These are phyloP conservation scores for Aspergillus tamarii DNA, from an alignment of 2,329 filamentous ascomycete genomes.

Conservation along the genomic window DNA sequence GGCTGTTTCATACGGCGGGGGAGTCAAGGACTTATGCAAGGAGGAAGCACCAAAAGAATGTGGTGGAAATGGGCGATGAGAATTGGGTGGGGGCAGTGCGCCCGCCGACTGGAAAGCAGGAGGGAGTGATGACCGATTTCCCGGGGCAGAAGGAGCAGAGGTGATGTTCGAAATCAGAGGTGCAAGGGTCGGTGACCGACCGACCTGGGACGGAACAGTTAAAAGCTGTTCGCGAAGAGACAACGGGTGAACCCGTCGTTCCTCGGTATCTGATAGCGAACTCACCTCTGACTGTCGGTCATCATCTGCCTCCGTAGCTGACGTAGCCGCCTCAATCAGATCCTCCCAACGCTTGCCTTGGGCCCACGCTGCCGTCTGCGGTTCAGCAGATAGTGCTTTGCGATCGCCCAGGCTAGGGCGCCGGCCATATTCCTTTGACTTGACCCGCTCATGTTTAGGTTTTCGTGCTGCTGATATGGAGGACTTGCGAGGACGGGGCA, in stretches of 20 bases:
- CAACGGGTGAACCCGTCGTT: neutral
- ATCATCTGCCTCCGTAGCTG: slow-evolving; percentile 86
- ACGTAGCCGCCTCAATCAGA: slow-evolving; percentile 90
- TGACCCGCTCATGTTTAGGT: slow-evolving; percentile 77
- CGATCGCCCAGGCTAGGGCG: slow-evolving; percentile 73
- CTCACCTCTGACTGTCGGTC: slow-evolving; percentile 81
- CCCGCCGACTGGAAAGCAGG: slow-evolving; percentile 57
- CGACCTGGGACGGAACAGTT: slow-evolving; percentile 32
- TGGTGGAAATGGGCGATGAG: slow-evolving; percentile 49
- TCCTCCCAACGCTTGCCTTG: slow-evolving; percentile 95
- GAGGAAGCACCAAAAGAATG: slow-evolving; percentile 79
- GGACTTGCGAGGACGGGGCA: slow-evolving; percentile 77
- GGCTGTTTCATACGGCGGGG: slow-evolving; percentile 67
- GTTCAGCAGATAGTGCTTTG: slow-evolving; percentile 86
- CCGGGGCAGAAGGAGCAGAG: slow-evolving; percentile 43
- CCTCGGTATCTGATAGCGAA: slow-evolving; percentile 13
- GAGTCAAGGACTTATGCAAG: slow-evolving; percentile 85
- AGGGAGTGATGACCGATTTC: slow-evolving; percentile 65
- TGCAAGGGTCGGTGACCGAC: slow-evolving; percentile 45
- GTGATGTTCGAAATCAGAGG: slow-evolving; percentile 43
- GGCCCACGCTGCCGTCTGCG: slow-evolving; percentile 69
- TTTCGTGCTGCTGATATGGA: slow-evolving; percentile 78
- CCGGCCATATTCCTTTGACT: slow-evolving; percentile 74
- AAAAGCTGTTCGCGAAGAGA: slow-evolving; percentile 18
- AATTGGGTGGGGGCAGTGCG: slow-evolving; percentile 42